A percentile compares a stretch with the other conserved stretches of the same genome.
Evolutionary conservation across 306 rosid species (phyloP).

Genomic region (Cicer bijugum): DNA sequence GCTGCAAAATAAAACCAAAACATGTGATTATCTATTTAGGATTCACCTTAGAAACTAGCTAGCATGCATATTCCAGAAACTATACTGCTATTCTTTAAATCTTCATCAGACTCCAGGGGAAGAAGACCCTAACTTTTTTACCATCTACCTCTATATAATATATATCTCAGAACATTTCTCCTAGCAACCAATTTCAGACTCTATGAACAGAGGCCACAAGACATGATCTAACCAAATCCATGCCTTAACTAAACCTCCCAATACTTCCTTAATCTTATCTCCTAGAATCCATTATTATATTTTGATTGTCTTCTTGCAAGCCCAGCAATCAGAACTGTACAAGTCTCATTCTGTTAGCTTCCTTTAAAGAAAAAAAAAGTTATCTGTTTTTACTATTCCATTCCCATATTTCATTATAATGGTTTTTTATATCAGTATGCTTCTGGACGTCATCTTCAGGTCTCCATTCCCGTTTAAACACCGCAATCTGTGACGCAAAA

Average conservation of each 20-base stretch:
- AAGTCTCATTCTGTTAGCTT: slow-evolving; percentile 11
- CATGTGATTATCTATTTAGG: neutral
- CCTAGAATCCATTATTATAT: slow-evolving; percentile 25
- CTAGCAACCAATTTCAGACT: slow-evolving; percentile 30
- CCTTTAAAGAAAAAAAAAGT: neutral
- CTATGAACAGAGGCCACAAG: slow-evolving; percentile 7
- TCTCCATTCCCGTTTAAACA: slow-evolving; percentile 60
- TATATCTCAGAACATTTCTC: neutral
- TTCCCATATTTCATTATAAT: slow-evolving; percentile 66
- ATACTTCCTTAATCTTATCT: neutral
- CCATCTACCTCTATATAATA: slow-evolving; percentile 3
- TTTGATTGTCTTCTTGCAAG: slow-evolving; percentile 30
- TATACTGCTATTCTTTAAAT: neutral
- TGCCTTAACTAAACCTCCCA: slow-evolving; percentile 13
- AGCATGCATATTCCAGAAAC: neutral
- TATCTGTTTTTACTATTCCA: slow-evolving; percentile 54
- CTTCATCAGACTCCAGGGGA: neutral
- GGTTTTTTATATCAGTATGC: slow-evolving; percentile 43
- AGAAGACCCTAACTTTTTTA: neutral
- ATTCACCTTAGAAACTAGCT: neutral
- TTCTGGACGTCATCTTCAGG: slow-evolving; percentile 40
- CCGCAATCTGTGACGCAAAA: slow-evolving; percentile 96
- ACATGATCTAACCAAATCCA: slow-evolving; percentile 9
- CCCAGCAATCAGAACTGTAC: slow-evolving; percentile 38
- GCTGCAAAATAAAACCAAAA: slow-evolving; percentile 3